Evolutionary conservation across 306 rosid genomes (phyloP).

Genomic region (Alnus glutinosa): DNA sequence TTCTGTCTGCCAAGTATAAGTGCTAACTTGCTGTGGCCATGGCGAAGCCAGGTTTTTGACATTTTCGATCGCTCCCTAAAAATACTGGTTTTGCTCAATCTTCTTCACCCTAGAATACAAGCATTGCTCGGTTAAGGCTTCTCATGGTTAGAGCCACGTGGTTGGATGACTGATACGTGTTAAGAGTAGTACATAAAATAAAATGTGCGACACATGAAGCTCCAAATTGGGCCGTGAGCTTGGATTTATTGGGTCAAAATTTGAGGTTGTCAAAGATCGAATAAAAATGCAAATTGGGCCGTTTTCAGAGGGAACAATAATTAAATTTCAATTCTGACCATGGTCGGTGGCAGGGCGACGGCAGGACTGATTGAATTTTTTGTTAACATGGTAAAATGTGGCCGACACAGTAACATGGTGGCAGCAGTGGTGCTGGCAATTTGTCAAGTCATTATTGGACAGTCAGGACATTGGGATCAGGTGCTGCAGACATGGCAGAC

Average conservation of each 20-base stretch:
- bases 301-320: too few species aligned
- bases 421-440: neutral
- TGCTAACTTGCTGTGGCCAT: constrained; percentile 31
- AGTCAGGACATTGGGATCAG: neutral
- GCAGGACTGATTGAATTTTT: too few species aligned
- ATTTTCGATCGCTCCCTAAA: constrained; percentile 1
- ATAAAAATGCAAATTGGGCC: neutral
- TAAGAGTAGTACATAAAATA: neutral
- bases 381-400: too few species aligned
- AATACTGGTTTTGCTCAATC: neutral
- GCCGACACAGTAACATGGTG: too few species aligned
- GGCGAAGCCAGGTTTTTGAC: constrained; percentile 32
- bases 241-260: too few species aligned
- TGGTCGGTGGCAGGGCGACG: too few species aligned
- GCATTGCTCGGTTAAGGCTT: neutral
- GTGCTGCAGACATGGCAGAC: neutral
- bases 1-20: constrained; percentile 20
- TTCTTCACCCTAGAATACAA: neutral
- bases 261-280: too few species aligned
- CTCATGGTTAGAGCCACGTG: neutral
- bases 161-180: neutral
- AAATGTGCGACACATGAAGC: neutral
- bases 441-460: neutral
- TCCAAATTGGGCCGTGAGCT: too few species aligned
- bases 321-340: too few species aligned